phyloP scores from a whole-genome alignment of 1,284 basidiomycete species.

The Stereum hirsutum region DNA sequence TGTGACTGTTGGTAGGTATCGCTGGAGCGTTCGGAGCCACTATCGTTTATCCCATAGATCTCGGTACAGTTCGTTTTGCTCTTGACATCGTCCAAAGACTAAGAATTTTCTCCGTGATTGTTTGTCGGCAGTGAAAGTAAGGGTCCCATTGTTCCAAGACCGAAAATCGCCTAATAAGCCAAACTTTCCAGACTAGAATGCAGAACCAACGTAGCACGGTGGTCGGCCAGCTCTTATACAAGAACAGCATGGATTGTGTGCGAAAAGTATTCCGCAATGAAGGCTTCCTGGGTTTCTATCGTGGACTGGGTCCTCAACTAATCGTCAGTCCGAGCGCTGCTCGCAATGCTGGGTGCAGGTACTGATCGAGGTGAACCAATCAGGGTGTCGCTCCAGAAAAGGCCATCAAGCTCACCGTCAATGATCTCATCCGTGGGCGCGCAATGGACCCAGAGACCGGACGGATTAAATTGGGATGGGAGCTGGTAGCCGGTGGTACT shows the following conservation, averaged over 20 bases:
- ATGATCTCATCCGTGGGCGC: constrained; percentile 82
- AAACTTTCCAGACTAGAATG: constrained; percentile 56
- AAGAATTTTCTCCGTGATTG: constrained; percentile 1
- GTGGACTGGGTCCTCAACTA: constrained; percentile 91
- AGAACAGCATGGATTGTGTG: constrained; percentile 92
- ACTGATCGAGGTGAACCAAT: constrained; percentile 3
- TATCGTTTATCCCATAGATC: constrained; percentile 91
- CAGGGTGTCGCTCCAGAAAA: constrained; percentile 98
- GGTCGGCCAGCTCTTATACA: constrained; percentile 90
- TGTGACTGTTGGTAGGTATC: constrained; percentile 38
- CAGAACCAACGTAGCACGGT: constrained; percentile 96
- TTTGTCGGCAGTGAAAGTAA: constrained; percentile 64
- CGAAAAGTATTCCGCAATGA: constrained; percentile 93
- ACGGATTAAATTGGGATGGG: constrained; percentile 80
- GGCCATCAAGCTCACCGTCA: constrained; percentile 94
- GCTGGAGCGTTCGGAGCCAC: constrained; percentile 91
- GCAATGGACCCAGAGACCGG: constrained; percentile 94
- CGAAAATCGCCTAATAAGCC: neutral
- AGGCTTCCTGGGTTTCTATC: constrained; percentile 92
- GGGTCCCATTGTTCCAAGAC: constrained; percentile 9
- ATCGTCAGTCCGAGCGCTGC: constrained; percentile 44
- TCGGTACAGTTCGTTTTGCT: constrained; percentile 49
- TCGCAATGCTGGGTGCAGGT: constrained; percentile 1
- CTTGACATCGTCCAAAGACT: too few relatives aligned
- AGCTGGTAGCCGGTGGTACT: constrained; percentile 84